Conservation (phyloP, 2,329 filamentous ascomycete genomes). For the Coniochaeta ligniaria region DNA sequence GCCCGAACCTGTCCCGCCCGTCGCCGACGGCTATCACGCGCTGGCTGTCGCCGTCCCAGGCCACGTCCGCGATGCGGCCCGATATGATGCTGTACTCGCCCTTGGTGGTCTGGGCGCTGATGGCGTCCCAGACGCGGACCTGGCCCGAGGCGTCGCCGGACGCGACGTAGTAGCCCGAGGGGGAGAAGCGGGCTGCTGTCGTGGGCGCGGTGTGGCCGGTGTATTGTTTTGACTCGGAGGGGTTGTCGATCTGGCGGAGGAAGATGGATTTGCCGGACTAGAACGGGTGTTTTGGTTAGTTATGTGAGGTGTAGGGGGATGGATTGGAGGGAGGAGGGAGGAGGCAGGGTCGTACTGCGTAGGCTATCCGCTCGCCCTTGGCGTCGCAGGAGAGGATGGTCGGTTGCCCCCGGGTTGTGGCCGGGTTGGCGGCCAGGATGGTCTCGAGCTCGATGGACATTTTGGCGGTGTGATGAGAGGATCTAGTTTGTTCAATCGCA, state of each 20-base stretch:
- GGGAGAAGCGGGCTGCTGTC: slow-evolving; percentile 88
- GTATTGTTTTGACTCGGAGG: slow-evolving; percentile 79
- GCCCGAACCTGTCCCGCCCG: slow-evolving; percentile 86
- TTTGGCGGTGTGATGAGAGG: background rate
- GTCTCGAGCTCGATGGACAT: slow-evolving; percentile 53
- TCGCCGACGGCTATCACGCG: slow-evolving; percentile 94
- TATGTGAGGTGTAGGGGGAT: background rate
- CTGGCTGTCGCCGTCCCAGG: slow-evolving; percentile 96
- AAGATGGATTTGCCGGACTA: slow-evolving; percentile 96
- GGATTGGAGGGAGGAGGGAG: too few relatives aligned
- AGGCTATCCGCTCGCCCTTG: slow-evolving; percentile 87
- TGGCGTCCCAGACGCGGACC: slow-evolving; percentile 88
- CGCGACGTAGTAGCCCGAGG: slow-evolving; percentile 90
- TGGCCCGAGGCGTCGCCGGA: slow-evolving; percentile 80
- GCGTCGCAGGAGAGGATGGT: slow-evolving; percentile 82
- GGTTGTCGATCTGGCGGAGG: slow-evolving; percentile 87
- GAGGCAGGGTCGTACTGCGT: slow-evolving; percentile 76
- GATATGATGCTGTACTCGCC: slow-evolving; percentile 93
- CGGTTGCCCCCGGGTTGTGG: slow-evolving; percentile 76
- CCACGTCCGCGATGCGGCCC: slow-evolving; percentile 90
- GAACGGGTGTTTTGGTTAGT: slow-evolving; percentile 1
- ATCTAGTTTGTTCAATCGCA: background rate
- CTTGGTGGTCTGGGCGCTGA: slow-evolving; percentile 78
- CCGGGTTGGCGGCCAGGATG: slow-evolving; percentile 80
- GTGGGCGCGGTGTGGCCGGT: slow-evolving; percentile 83